A percentile compares a stretch with the other conserved stretches of the same genome.
Evolutionary conservation across 352 stramenopile species (phyloP).

Genomic region (Phytophthora litchii): DNA sequence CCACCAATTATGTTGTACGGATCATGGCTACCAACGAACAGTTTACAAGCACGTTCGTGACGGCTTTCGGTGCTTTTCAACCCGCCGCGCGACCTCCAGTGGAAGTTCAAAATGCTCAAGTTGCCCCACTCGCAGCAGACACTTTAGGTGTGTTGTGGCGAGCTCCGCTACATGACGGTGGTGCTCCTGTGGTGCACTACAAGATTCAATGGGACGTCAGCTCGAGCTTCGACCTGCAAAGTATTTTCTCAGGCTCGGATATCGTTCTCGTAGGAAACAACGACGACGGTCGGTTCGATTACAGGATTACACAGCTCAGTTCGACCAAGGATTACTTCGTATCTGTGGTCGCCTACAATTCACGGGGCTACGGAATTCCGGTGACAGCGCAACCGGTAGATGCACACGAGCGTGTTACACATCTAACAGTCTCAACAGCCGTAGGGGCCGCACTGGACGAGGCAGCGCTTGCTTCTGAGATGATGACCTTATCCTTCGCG

Average conservation of each 20-base stretch:
- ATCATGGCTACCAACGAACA: constrained; percentile 40
- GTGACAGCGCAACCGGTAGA: constrained; percentile 47
- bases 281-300: constrained; percentile 7
- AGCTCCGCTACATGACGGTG: constrained; percentile 67
- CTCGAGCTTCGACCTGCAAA: constrained; percentile 80
- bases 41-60: constrained; percentile 40
- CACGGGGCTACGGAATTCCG: constrained; percentile 67
- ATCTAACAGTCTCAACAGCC: constrained; percentile 50
- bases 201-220: constrained; percentile 93
- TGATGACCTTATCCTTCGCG: constrained; percentile 59
- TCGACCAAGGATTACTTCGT: constrained; percentile 70
- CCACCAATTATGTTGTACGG: constrained; percentile 53
- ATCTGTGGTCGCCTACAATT: constrained; percentile 86
- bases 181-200: constrained; percentile 87
- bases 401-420: constrained; percentile 55
- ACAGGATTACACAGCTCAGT: constrained; percentile 58
- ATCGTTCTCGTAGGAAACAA: constrained; percentile 30
- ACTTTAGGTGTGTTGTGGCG: constrained; percentile 79
- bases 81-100: constrained; percentile 37
- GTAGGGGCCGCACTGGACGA: constrained; percentile 37
- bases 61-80: constrained; percentile 26
- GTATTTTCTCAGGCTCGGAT: constrained; percentile 57
- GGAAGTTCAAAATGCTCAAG: constrained; percentile 34
- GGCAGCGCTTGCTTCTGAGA: constrained; percentile 40
- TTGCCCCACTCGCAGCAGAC: constrained; percentile 42